These are phyloP conservation scores for Linum lewisii DNA, from an alignment of 345 rosid species.

Conservation along the genomic window DNA sequence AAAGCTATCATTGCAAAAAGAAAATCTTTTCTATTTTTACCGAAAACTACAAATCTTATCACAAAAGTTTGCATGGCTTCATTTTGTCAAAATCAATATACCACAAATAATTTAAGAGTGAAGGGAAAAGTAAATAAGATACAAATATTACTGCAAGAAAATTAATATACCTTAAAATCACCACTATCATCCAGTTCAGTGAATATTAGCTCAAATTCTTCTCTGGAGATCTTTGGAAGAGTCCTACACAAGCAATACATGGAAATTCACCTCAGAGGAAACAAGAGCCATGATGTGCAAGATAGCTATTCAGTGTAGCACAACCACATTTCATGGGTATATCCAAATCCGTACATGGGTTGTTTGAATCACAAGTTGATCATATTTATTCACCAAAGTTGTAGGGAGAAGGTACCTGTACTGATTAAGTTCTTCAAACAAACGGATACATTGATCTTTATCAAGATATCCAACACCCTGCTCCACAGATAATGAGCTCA, in stretches of 20 bases:
- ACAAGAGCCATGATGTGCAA: too few species aligned
- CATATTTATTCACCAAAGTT: too few species aligned
- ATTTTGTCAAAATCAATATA: background rate
- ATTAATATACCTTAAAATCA: conserved; percentile 74
- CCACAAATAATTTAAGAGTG: background rate
- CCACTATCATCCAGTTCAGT: conserved; percentile 79
- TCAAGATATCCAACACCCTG: conserved; percentile 58
- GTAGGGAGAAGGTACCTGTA: conserved; percentile 50
- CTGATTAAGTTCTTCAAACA: conserved; percentile 71
- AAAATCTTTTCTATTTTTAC: too few species aligned
- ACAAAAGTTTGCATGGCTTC: too few species aligned
- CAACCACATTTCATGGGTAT: too few species aligned
- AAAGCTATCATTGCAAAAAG: too few species aligned
- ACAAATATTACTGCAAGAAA: conserved; percentile 3
- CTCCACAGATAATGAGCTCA: conserved; percentile 13
- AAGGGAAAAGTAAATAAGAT: background rate
- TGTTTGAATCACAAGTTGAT: too few species aligned
- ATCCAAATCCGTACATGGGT: too few species aligned
- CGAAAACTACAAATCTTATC: too few species aligned
- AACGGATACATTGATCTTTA: conserved; percentile 62
- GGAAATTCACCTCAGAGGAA: background rate
- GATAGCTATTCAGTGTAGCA: too few species aligned
- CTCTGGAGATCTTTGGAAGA: conserved; percentile 72
- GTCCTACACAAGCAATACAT: conserved; percentile 38
- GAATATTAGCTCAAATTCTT: conserved; percentile 82